Conservation (phyloP, 139 green algal species). For the Chlorella sp. region DNA sequence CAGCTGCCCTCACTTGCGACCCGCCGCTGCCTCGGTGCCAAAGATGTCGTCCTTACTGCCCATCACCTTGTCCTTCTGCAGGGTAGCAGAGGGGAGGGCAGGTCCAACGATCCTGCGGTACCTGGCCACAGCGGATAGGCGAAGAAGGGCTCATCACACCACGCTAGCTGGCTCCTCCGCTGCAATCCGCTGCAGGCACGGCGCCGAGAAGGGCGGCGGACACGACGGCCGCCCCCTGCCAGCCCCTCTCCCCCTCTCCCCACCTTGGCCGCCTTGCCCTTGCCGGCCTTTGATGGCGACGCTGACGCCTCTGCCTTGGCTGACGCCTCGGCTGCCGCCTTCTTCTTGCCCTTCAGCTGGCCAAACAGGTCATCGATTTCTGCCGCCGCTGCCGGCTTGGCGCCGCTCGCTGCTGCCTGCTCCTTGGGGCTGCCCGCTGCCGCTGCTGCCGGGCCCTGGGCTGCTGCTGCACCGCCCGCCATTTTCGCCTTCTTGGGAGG, state of each 20-base stretch:
- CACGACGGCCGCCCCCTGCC: neutral
- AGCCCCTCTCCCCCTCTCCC: neutral
- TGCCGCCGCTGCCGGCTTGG: neutral
- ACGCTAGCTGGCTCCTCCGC: neutral
- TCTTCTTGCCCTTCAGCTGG: constrained; percentile 35
- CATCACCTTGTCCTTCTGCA: constrained; percentile 45
- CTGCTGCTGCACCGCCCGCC: neutral
- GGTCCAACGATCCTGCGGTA: no score
- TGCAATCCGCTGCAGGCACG: neutral
- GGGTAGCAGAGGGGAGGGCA: neutral
- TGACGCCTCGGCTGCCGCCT: constrained; percentile 9
- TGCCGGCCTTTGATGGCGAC: neutral
- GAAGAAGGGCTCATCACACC: neutral
- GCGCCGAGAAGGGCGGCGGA: no score
- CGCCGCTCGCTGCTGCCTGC: neutral
- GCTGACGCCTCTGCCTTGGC: neutral
- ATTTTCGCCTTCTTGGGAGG: neutral
- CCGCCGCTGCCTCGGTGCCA: constrained; percentile 42
- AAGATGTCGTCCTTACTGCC: constrained; percentile 84
- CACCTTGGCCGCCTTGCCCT: neutral
- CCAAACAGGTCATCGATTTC: constrained; percentile 74
- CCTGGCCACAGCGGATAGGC: neutral
- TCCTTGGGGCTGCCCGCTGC: neutral
- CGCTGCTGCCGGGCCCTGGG: neutral
- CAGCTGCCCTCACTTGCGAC: constrained; percentile 30